These are phyloP conservation scores for Coelastrella sp. DNA, from an alignment of 139 green algal genomes.

Conservation along the genomic window DNA sequence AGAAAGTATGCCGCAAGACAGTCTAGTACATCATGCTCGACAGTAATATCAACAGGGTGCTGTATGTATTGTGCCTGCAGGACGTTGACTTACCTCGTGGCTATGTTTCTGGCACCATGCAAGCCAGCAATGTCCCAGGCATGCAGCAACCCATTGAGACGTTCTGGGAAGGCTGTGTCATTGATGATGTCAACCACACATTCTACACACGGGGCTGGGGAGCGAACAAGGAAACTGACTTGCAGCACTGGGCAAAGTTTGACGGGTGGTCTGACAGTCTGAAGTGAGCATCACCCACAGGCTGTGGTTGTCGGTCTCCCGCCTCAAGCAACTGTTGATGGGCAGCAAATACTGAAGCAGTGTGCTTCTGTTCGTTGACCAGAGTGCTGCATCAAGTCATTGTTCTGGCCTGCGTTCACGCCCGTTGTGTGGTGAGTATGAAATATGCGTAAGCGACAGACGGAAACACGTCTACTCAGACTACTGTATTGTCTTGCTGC, in stretches of 20 bases:
- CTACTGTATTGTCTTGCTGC: neutral
- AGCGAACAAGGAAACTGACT: constrained; percentile 58
- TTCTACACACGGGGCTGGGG: constrained; percentile 82
- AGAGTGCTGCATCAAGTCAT: too few relatives aligned
- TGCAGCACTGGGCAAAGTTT: constrained; percentile 75
- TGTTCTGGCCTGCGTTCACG: too few relatives aligned
- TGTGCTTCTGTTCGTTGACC: too few relatives aligned
- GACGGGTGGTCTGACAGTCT: constrained; percentile 40
- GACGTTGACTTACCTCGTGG: constrained; percentile 58
- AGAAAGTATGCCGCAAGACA: too few relatives aligned
- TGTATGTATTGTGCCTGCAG: constrained; percentile 48
- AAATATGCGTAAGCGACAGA: too few relatives aligned
- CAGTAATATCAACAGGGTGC: neutral
- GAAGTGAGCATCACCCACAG: neutral
- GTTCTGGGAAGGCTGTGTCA: constrained; percentile 82
- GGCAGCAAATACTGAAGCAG: too few relatives aligned
- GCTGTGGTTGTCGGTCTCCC: neutral
- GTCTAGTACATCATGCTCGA: too few relatives aligned
- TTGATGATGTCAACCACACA: constrained; percentile 79
- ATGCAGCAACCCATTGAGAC: constrained; percentile 59
- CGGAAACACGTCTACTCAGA: too few relatives aligned
- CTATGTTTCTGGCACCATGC: constrained; percentile 72
- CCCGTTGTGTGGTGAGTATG: too few relatives aligned
- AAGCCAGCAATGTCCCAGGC: constrained; percentile 68
- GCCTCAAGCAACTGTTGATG: too few relatives aligned